Percentiles rank a stretch among this genome's conserved stretches.
Conservation (phyloP, 73 alveolate genomes). For the Stentor roeselii region DNA sequence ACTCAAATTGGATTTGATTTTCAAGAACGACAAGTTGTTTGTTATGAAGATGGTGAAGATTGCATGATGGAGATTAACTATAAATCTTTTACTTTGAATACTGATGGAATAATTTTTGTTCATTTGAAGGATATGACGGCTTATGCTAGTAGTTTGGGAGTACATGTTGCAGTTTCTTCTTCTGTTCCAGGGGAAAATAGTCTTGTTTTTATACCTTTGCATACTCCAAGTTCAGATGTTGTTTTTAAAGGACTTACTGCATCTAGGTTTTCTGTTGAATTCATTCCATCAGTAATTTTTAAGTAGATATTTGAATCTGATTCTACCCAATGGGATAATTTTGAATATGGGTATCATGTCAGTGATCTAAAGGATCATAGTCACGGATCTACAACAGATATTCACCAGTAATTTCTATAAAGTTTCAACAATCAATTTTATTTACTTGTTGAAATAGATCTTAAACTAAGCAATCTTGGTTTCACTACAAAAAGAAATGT, state of each 20-base stretch:
- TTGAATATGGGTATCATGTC: neutral
- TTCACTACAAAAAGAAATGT: neutral
- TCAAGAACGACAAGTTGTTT: too few relatives aligned
- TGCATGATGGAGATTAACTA: neutral
- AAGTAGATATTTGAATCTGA: neutral
- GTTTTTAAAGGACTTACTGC: neutral
- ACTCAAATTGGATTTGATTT: neutral
- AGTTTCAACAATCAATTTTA: neutral
- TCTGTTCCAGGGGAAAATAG: constrained; percentile 5
- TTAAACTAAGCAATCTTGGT: neutral
- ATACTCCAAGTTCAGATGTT: neutral
- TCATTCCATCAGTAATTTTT: constrained; percentile 18
- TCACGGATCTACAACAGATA: neutral
- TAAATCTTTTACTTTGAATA: too few relatives aligned
- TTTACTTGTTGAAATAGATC: neutral
- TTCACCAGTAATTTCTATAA: neutral
- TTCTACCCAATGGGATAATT: neutral
- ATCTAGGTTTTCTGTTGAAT: neutral
- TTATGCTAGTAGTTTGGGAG: neutral
- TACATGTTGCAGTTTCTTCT: neutral
- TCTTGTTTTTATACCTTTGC: neutral
- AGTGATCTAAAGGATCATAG: neutral
- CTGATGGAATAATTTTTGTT: neutral
- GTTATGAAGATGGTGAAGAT: neutral
- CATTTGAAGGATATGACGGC: neutral